Percentiles rank a stretch among this genome's conserved stretches.
Evolutionary conservation across 1,284 basidiomycete genomes (phyloP).

Genomic region (Omphalotus olearius): DNA sequence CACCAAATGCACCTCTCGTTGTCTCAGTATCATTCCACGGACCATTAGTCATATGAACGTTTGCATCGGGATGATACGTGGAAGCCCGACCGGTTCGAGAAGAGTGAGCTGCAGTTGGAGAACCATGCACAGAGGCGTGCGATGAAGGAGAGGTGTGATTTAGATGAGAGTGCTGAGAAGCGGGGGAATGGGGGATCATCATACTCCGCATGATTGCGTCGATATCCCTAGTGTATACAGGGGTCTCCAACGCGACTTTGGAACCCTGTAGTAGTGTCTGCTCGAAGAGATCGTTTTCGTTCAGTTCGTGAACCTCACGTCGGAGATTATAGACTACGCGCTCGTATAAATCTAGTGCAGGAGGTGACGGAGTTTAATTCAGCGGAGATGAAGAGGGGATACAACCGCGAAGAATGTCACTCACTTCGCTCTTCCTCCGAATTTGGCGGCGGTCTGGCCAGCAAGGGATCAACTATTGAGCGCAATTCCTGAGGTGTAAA

Average conservation of each 20-base stretch:
- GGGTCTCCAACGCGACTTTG: constrained; percentile 44
- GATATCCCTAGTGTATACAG: constrained; percentile 51
- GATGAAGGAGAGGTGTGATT: constrained; percentile 7
- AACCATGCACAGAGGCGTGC: background rate
- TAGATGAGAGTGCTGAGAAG: constrained; percentile 6
- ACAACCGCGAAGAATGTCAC: constrained; percentile 17
- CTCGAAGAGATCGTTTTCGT: constrained; percentile 65
- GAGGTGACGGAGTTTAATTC: background rate
- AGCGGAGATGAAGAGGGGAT: background rate
- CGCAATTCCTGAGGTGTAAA: constrained; percentile 40
- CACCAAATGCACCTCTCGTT: constrained; percentile 4
- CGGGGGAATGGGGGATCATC: constrained; percentile 33
- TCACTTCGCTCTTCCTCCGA: constrained; percentile 39
- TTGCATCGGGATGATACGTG: constrained; percentile 7
- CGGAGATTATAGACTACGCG: constrained; percentile 50
- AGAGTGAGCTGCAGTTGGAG: constrained; percentile 5
- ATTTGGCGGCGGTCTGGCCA: constrained; percentile 27
- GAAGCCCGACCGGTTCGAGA: constrained; percentile 10
- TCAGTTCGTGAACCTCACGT: constrained; percentile 46
- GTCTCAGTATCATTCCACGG: constrained; percentile 28
- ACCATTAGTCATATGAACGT: constrained; percentile 22
- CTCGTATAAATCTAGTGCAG: constrained; percentile 33
- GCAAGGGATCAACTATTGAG: constrained; percentile 37
- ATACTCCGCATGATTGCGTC: constrained; percentile 63
- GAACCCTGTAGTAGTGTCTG: constrained; percentile 54